Conservation (phyloP, 371 early-diverging fungal species). For the Amoeboaphelidium occidentale region DNA sequence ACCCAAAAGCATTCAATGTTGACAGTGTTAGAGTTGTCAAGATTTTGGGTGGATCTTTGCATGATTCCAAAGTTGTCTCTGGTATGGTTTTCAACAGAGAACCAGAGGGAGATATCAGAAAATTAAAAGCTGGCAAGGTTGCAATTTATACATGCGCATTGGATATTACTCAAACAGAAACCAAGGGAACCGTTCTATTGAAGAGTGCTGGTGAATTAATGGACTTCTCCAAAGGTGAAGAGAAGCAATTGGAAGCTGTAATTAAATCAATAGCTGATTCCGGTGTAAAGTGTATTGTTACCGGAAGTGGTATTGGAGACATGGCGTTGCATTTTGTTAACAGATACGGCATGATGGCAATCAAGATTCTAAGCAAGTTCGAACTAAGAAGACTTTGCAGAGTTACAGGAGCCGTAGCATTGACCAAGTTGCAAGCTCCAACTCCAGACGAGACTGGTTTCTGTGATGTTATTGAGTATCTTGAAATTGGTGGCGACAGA, state of each 20-base stretch:
- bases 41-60: slow-evolving; percentile 75
- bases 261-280: slow-evolving; percentile 68
- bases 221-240: slow-evolving; percentile 80
- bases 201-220: slow-evolving; percentile 92
- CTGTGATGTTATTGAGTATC: slow-evolving; percentile 79
- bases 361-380: slow-evolving; percentile 81
- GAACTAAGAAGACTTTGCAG: slow-evolving; percentile 84
- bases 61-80: slow-evolving; percentile 72
- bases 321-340: slow-evolving; percentile 82
- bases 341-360: slow-evolving; percentile 62
- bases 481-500: slow-evolving; percentile 89
- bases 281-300: slow-evolving; percentile 77
- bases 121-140: slow-evolving; percentile 60
- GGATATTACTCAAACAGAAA: slow-evolving; percentile 89
- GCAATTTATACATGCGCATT: slow-evolving; percentile 92
- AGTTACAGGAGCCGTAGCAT: slow-evolving; percentile 71
- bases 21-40: slow-evolving; percentile 92
- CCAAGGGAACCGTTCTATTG: slow-evolving; percentile 96
- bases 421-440: slow-evolving; percentile 74
- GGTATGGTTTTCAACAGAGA: slow-evolving; percentile 97
- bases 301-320: slow-evolving; percentile 73
- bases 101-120: slow-evolving; percentile 47
- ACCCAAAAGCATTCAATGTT: slow-evolving; percentile 62
- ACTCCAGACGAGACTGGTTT: slow-evolving; percentile 90
- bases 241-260: slow-evolving; percentile 17